Evolutionary conservation across 352 stramenopile species (phyloP), one percentile per base, ranked within the genome.

Genomic region (Stephanocyclus meneghinianus): DNA sequence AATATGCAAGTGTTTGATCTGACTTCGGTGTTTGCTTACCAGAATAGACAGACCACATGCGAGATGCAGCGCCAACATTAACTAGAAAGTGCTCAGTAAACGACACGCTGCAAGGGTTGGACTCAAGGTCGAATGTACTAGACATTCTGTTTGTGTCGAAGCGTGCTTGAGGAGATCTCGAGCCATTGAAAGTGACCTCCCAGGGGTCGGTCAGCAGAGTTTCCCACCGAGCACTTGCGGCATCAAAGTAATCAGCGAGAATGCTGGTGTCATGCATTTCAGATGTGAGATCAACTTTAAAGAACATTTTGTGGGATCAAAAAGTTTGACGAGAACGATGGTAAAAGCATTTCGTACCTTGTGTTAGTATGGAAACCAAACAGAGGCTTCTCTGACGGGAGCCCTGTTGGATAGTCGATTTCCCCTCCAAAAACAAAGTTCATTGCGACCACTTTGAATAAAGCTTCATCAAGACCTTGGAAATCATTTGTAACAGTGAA

Each of bases 31-130:
- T 40, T 29, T 42, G 21, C 68, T 71, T 76, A 72, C 76, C 71
- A 53, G 84, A 91, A 74, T 93, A 94, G 6, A 92, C 87, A 32
- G 80, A 88, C 90, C 90, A 94, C 88, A 93, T 93, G 11, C 80
- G 57, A 71, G 74, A 90, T 13, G 88, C 82, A 80, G 84, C 87
- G 44, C 83, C 86, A 69, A 94, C 76, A 55, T 86, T 92, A 16
- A 92, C 77, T 32, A 94, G 72, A 71, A 94, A 94, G 60, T 93
- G 87, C 63, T 94, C 88, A 61, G 88, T 93, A 74, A 93, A 93
- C 57, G 87, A 92, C 13, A 94, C 48, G 61, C 86, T 78, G 62
- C 88, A 94, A 37, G 80, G 77, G 48, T 89, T 88, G 18, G 78
- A 90, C 64, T 94, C 90, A 53, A 94, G 76, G 71, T 94, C 88